These are phyloP conservation scores for Beauveria varroae DNA, from an alignment of 2,329 filamentous ascomycete species.

Conservation along the genomic window DNA sequence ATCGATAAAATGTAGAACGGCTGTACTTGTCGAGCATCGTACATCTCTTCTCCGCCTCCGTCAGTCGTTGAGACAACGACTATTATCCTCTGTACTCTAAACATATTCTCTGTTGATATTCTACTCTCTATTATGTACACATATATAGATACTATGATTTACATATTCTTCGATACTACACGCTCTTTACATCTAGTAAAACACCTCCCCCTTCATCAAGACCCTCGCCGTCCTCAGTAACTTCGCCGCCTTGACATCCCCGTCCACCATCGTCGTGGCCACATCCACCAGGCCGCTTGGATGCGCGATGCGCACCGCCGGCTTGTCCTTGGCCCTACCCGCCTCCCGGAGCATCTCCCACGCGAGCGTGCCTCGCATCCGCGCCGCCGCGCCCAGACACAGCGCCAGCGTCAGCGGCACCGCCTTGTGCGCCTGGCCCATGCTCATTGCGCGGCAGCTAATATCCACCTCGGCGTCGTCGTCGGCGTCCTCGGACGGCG, in stretches of 20 bases:
- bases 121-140: neutral
- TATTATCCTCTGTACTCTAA: too few species aligned
- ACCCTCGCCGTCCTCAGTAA: conserved; percentile 40
- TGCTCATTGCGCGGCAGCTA: conserved; percentile 42
- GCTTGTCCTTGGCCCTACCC: neutral
- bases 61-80: too few species aligned
- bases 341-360: neutral
- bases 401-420: conserved; percentile 49
- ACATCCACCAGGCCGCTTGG: conserved; percentile 41
- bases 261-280: conserved; percentile 31
- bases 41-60: too few species aligned
- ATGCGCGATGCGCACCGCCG: conserved; percentile 35
- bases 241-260: conserved; percentile 35
- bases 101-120: neutral
- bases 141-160: too few species aligned
- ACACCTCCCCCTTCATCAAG: conserved; percentile 42
- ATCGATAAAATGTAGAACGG: too few species aligned
- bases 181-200: conserved; percentile 24
- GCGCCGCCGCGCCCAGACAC: conserved; percentile 41
- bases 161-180: neutral
- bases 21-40: too few species aligned
- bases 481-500: conserved; percentile 25
- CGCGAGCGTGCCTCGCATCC: conserved; percentile 36
- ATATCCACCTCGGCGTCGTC: conserved; percentile 26
- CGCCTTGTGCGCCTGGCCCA: conserved; percentile 49